Evolutionary conservation across 2,329 filamentous ascomycete genomes (phyloP), one percentile per base, ranked within the genome.

Genomic region (Mycosphaerella arachidis): DNA sequence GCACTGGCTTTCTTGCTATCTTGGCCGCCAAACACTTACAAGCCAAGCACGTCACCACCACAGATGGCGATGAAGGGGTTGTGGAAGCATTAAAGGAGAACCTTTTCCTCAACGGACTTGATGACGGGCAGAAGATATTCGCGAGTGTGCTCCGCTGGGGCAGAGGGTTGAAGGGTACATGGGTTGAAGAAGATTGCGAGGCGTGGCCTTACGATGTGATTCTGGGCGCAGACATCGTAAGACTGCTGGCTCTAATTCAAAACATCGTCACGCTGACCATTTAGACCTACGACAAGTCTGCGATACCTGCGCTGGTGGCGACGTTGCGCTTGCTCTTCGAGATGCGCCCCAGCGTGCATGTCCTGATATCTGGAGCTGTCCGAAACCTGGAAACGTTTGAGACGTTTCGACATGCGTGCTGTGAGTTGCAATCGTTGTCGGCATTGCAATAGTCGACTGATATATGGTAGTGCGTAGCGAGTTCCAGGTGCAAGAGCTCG

Each of bases 61-160:
- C 90, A 0, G 90, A 94, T 69, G 90, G 90, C 2, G 89, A 89
- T 13, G 84, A 86, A 66, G 84, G 86, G 56, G 87, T 92, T 1
- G 83, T 91, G 53, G 83, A 86, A 67, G 82, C 83, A 37, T 77
- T 92, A 37, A 81, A 82, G 1, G 85, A 85, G 46, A 92, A 88
- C 65, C 75, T 90, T 37, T 86, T 84, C 63, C 76, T 92, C 53
- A 92, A 92, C 67, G 79, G 78, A 6, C 78, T 91, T 0, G 82
- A 86, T 58, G 77, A 78, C 16, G 76, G 76, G 4, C 67, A 71
- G 0, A 63, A 57, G 52, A 74, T 88, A 30, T 72, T 73, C 0
- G 77, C 81, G 1, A 83, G 81, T 72, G 80, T 86, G 3, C 71
- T 90, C 33, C 81, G 80, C 71, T 91, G 88, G 87, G 88, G 88